These are phyloP conservation scores for Coniochaeta sp. DNA, from an alignment of 2,329 filamentous ascomycete species.

Conservation along the genomic window DNA sequence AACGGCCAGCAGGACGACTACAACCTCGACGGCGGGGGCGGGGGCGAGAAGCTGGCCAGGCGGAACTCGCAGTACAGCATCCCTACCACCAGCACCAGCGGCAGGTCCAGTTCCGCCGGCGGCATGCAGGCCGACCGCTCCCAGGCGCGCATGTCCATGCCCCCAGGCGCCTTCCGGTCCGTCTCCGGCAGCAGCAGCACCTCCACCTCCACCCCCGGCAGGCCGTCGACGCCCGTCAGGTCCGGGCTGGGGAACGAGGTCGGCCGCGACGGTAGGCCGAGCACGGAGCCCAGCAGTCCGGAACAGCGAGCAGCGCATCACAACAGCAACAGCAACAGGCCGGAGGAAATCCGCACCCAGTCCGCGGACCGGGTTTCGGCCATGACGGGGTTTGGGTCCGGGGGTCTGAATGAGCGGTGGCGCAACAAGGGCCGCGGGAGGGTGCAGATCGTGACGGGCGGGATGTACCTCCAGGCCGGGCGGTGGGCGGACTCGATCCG, in stretches of 20 bases:
- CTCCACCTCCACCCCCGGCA: constrained; percentile 42
- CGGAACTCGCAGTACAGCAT: constrained; percentile 49
- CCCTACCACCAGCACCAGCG: constrained; percentile 28
- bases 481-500: constrained; percentile 83
- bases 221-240: constrained; percentile 10
- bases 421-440: constrained; percentile 76
- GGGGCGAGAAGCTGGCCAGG: constrained; percentile 28
- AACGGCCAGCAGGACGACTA: constrained; percentile 34
- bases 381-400: constrained; percentile 64
- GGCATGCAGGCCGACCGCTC: constrained; percentile 50
- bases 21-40: neutral
- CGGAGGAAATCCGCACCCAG: constrained; percentile 40
- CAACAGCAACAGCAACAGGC: constrained; percentile 27
- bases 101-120: constrained; percentile 47
- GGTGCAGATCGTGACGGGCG: constrained; percentile 71
- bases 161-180: constrained; percentile 49
- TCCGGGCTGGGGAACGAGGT: constrained; percentile 13
- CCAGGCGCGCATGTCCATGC: constrained; percentile 74
- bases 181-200: constrained; percentile 35
- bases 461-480: constrained; percentile 80
- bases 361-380: constrained; percentile 50
- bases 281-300: constrained; percentile 32
- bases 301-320: too few relatives aligned
- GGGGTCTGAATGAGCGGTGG: constrained; percentile 66
- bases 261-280: constrained; percentile 35